phyloP scores from a whole-genome alignment of 2,329 filamentous ascomycete species.

The Aspergillus awamori region DNA sequence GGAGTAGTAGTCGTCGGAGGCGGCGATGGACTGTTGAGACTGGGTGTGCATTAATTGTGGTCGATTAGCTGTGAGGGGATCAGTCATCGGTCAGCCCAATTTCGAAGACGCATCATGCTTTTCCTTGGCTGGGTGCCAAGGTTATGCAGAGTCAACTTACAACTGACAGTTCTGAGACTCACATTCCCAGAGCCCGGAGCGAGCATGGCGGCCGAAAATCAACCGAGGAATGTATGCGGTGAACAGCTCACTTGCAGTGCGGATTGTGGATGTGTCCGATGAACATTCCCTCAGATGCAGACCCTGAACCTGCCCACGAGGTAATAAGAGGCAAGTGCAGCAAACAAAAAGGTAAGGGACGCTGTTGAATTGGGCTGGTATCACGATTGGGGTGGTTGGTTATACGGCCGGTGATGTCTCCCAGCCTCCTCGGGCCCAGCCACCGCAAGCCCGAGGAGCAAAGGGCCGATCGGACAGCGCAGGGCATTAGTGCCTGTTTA shows the following conservation, averaged over 20 bases:
- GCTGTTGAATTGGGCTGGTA: conserved; percentile 19
- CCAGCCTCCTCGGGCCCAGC: conserved; percentile 23
- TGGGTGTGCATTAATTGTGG: conserved; percentile 48
- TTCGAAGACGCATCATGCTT: background rate
- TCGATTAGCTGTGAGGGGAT: conserved; percentile 40
- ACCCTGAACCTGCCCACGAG: conserved; percentile 7
- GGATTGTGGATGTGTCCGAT: conserved; percentile 10
- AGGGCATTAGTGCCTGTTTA: background rate
- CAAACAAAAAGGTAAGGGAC: conserved; percentile 8
- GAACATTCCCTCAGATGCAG: conserved; percentile 22
- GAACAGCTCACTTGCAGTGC: conserved; percentile 22
- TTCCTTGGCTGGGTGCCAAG: background rate
- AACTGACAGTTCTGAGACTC: conserved; percentile 43
- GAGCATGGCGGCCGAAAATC: conserved; percentile 30
- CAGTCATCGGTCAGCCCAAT: conserved; percentile 6
- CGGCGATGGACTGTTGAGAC: conserved; percentile 51
- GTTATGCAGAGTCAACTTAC: conserved; percentile 30
- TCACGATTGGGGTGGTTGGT: conserved; percentile 10
- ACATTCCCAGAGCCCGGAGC: conserved; percentile 27
- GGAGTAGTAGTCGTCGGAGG: conserved; percentile 54
- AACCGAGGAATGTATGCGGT: conserved; percentile 24
- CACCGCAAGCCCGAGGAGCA: conserved; percentile 9
- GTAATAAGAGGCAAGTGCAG: conserved; percentile 8
- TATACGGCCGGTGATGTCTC: background rate
- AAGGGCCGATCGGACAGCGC: background rate